Percentiles rank a stretch among this genome's conserved stretches.
Conservation (phyloP, 345 rosid genomes). For the Anastatica hierochuntica region DNA sequence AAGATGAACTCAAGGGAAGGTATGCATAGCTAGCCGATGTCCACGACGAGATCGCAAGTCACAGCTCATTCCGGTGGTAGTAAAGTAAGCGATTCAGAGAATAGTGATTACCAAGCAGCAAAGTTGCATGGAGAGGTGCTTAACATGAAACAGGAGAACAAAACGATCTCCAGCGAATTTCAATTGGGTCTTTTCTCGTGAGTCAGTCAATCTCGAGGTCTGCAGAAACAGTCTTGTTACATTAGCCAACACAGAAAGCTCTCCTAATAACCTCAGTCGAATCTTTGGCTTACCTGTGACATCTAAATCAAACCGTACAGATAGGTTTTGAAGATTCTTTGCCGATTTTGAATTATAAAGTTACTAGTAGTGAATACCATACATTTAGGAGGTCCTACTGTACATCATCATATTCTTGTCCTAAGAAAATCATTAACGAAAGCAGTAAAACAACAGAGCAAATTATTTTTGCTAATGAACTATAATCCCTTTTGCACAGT, state of each 20-base stretch:
- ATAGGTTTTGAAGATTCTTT: too few species aligned
- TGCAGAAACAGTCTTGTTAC: conserved; percentile 39
- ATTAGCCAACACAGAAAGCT: conserved; percentile 14
- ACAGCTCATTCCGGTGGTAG: conserved; percentile 21
- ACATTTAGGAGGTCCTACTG: too few species aligned
- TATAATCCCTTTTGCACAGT: conserved; percentile 13
- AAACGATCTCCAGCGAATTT: conserved; percentile 50
- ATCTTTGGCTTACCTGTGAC: not conserved
- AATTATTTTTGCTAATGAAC: not conserved
- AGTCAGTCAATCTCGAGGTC: conserved; percentile 42
- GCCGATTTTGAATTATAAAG: conserved; percentile 3
- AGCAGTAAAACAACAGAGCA: conserved; percentile 2
- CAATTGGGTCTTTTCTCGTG: conserved; percentile 61
- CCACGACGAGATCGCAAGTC: conserved; percentile 53
- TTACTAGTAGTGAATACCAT: conserved; percentile 17
- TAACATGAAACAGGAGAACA: conserved; percentile 87
- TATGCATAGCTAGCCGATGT: conserved; percentile 43
- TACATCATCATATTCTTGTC: conserved; percentile 18
- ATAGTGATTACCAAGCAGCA: conserved; percentile 56
- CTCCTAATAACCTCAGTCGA: conserved; percentile 8
- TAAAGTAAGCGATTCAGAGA: conserved; percentile 31
- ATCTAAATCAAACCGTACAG: too few species aligned
- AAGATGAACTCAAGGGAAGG: conserved; percentile 60
- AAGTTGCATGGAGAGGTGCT: conserved; percentile 76
- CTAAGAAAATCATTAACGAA: conserved; percentile 1